phyloP scores from a whole-genome alignment of 2,329 filamentous ascomycete genomes.

The Cordyceps fumosorosea region DNA sequence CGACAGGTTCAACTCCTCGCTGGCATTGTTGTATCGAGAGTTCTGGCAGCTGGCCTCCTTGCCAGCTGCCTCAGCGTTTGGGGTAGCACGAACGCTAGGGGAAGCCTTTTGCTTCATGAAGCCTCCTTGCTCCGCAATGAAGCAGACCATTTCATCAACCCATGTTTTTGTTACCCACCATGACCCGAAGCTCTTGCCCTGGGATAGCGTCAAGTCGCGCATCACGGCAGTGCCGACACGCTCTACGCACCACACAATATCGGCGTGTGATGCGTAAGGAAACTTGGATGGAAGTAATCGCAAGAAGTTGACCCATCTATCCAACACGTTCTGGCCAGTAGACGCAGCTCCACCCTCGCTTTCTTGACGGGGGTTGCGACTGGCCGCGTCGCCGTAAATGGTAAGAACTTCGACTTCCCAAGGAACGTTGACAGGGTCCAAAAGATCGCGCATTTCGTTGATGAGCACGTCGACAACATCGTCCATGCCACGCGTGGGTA shows the following conservation, averaged over 20 bases:
- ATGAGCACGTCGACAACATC: conserved; percentile 58
- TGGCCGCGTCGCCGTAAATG: conserved; percentile 51
- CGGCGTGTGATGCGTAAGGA: conserved; percentile 63
- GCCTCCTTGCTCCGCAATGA: conserved; percentile 82
- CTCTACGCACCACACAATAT: conserved; percentile 71
- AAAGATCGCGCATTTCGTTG: conserved; percentile 60
- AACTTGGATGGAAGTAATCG: conserved; percentile 63
- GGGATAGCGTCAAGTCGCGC: conserved; percentile 72
- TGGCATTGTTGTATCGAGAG: conserved; percentile 37
- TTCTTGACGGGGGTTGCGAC: conserved; percentile 37
- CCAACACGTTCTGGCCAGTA: conserved; percentile 60
- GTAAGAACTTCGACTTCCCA: conserved; percentile 59
- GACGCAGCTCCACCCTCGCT: conserved; percentile 20
- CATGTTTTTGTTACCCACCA: conserved; percentile 97
- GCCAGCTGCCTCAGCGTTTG: conserved; percentile 28
- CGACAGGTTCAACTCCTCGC: conserved; percentile 39
- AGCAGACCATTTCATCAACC: conserved; percentile 88
- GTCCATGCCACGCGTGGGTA: conserved; percentile 59
- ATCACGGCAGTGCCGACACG: conserved; percentile 70
- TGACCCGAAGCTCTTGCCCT: conserved; percentile 75
- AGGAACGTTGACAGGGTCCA: conserved; percentile 61
- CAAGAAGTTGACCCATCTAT: conserved; percentile 71
- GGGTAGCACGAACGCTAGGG: conserved; percentile 22
- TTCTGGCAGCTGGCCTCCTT: conserved; percentile 30
- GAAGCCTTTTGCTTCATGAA: conserved; percentile 61